Evolutionary conservation across 169 alveolate species (phyloP), one percentile per base, ranked within the genome.

Genomic region (Cryptosporidium tyzzeri): DNA sequence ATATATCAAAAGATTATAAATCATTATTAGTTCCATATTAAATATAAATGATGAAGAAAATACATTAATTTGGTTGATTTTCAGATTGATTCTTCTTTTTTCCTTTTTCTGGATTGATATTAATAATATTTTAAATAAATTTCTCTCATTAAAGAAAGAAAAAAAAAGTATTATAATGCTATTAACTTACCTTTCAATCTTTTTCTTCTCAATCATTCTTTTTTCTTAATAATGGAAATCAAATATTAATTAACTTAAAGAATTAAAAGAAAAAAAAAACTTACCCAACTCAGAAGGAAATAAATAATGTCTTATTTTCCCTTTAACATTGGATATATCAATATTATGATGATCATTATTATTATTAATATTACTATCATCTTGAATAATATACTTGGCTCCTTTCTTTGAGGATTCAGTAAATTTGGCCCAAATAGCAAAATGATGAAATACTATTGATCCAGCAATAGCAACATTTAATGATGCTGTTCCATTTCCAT

Each of bases 391-490:
- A 61, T 86, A 93, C 58, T 95, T 95, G 44, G 85, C 93, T 3
- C 96, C 96, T 53, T 53, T 85, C 18, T 84, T 71, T 10, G 41
- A 7, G 3, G 86, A 69, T 69, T 93, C 95, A 62, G 84, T 8
- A 70, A 59, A 94, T 16, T 91, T 91, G 14, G 96, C 96, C 96
- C 96, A 95, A 23, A 92, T 86, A 50, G 96, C 97, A 93, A 95
- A 96, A 71, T 94, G 97, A 80, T 95, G 96, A 84, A 96, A 95
- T 71, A 96, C 93, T 65, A 96, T 96, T 16, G 97, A 94, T 18
- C 97, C 97, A 3, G 98, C 97, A 35, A 95, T 93, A 1, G 97
- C 95, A 5, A 96, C 98, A 92, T 96, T 96, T 51, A 96, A 91
- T 73, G 96, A 92, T 21, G 97, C 97, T 6, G 97, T 96, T 21